phyloP scores from a whole-genome alignment of 805 yeast genomes.

The Kazachstania bromeliacearum region DNA sequence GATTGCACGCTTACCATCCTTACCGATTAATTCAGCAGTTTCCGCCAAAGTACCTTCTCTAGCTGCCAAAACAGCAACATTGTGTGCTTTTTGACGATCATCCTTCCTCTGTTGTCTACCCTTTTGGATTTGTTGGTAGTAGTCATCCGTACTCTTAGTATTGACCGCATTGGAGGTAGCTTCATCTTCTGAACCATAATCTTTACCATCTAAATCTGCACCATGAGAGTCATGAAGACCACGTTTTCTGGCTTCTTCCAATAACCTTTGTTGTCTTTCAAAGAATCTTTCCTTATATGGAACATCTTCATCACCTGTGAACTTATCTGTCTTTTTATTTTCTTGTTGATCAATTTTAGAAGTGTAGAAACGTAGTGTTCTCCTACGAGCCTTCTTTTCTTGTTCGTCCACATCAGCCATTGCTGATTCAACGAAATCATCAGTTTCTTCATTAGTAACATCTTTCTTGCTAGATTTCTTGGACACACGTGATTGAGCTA shows the following conservation, averaged over 20 bases:
- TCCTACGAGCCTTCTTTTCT: conserved; percentile 73
- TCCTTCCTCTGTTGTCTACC: conserved; percentile 40
- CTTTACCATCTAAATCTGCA: conserved; percentile 47
- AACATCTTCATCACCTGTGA: conserved; percentile 78
- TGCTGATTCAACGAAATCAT: conserved; percentile 61
- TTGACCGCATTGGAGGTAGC: conserved; percentile 34
- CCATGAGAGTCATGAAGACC: conserved; percentile 54
- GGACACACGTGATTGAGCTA: conserved; percentile 44
- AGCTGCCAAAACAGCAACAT: conserved; percentile 64
- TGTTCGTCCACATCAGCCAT: conserved; percentile 78
- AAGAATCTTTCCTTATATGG: conserved; percentile 86
- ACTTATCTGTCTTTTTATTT: conserved; percentile 47
- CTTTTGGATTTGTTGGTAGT: conserved; percentile 47
- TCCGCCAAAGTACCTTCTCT: conserved; percentile 78
- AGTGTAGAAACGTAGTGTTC: conserved; percentile 87
- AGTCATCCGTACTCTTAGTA: conserved; percentile 42
- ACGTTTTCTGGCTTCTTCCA: conserved; percentile 81
- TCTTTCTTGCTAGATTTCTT: conserved; percentile 28
- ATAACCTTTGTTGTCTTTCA: conserved; percentile 79
- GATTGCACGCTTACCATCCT: conserved; percentile 86
- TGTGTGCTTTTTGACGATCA: conserved; percentile 55
- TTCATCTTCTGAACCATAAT: conserved; percentile 41
- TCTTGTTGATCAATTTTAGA: conserved; percentile 88
- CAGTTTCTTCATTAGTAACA: conserved; percentile 18
- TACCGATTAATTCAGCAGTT: conserved; percentile 51